Evolutionary conservation across 495 filamentous ascomycete species (phyloP), one percentile per base, ranked within the genome.

Genomic region (Geoglossum glabrum): DNA sequence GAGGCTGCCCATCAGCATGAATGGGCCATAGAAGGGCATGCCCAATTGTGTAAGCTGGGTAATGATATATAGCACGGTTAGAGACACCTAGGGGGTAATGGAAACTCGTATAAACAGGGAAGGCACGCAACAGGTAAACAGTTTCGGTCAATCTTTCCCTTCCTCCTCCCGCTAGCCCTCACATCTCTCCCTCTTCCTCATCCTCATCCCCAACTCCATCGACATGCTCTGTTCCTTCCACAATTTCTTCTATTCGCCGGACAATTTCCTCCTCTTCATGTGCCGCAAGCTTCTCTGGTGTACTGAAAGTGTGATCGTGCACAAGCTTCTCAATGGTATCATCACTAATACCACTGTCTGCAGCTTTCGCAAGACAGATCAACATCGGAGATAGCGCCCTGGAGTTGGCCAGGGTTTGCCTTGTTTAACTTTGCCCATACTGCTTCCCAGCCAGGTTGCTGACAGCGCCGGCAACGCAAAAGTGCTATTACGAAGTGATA

Each of bases 311-410:
- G 36, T 40, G 36, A 10, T 40, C 36, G 8, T 40, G 36, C 8
- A 40, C 17, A 40, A 40, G 13, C 36, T 40, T 40, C 36, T 40
- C 36, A 15, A 40, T 40, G 8, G 36, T 40, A 40, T 40, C 36
- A 15, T 40, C 36, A 15, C 36, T 15, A 40, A 40, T 40, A 6
- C 36, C 36, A 15, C 36, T 40, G 17, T 40, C 36, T 15, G 36
- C 31, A 34, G 31, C 31, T 34, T 34, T 34, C 31, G 52, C 52
- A 3, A 55, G 52, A 19, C n/a, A 19, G 19, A 55, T 19, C 10
- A 55, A 33, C 52, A 55, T 55, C 52, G 52, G 7, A 55, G n/a
- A 30, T 55, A 55, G n/a, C 19, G n/a, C 3, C 52, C 52, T 19
- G 27, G n/a, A 3, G 27, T 55, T 6, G 52, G 52, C 52, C 52